Base-by-base conservation (phyloP, 768 basidiomycete genomes). In the Pholiota molesta region DNA sequence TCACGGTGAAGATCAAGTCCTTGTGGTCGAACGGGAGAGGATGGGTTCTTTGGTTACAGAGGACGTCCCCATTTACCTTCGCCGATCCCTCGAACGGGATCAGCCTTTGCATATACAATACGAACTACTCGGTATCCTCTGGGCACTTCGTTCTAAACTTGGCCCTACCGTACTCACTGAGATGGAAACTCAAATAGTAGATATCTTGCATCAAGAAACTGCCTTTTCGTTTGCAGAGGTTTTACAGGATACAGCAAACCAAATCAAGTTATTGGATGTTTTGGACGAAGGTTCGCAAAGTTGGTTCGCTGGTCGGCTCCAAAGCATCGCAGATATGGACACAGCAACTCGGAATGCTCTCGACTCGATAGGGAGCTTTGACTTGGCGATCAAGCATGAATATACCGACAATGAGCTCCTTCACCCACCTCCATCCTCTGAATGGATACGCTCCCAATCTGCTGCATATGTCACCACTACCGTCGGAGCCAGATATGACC, bases 191-290 rank as follows among this genome's bases (percentile, higher is more conserved):
- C 79, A 84, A 55, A 73, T 90, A 16, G 72, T 83, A 35, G 88
- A 89, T 63, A 80, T 91, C 58, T 74, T 90, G 57, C 89, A 86
- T 58, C 91, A 94, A 71, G 91, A 94, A 68, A 84, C 86, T 33
- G 89, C 88, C 0, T 93, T 91, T 73, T 85, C 90, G 1, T 88
- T 90, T 62, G 81, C 84, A 8, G 92, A 95, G 62, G 87, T 94
- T 52, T 73, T 93, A 17, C 81, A 83, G 58, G 90, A 92, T 69
- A 84, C 89, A 70, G 84, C 84, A 1, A 77, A 76, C 37, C 80
- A 82, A 39, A 69, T 80, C 57, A 77, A 81, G 45, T 82, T 91
- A 67, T 77, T 76, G 65, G 83, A 86, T 59, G 77, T 73, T 26
- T 71, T 93, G 28, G 87, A 89, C 56, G 86, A 87, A 53, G 84